Percentiles rank a stretch among this genome's conserved stretches.
phyloP scores from a whole-genome alignment of 2,329 filamentous ascomycete species.

The Trichoderma sp. region DNA sequence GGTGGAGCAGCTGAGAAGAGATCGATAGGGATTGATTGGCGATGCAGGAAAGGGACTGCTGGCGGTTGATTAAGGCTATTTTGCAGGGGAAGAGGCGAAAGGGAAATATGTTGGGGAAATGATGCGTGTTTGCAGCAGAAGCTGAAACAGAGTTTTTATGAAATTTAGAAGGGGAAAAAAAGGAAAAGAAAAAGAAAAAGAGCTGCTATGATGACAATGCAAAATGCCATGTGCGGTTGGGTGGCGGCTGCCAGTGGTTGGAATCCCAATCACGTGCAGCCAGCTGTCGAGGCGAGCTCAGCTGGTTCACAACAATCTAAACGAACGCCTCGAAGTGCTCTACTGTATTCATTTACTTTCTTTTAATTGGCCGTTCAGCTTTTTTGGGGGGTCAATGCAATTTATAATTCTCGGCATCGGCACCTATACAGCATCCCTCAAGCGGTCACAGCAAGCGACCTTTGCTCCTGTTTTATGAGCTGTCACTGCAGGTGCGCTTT shows the following conservation, averaged over 20 bases:
- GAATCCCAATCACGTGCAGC: conserved; percentile 1
- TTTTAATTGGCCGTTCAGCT: not conserved
- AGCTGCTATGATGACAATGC: not conserved
- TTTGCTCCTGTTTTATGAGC: conserved; percentile 13
- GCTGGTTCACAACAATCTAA: not conserved
- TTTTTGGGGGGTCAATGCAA: not conserved
- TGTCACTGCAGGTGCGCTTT: conserved; percentile 3
- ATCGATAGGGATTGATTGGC: not conserved
- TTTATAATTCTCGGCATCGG: not conserved
- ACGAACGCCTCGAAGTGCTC: not conserved
- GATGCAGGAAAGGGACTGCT: not conserved
- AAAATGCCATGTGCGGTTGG: conserved; percentile 1
- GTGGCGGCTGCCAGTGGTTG: not conserved
- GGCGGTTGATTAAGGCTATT: not conserved
- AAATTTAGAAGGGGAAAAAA: not conserved
- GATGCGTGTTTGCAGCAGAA: not conserved
- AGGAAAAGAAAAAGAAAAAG: not conserved
- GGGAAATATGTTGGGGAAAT: not conserved
- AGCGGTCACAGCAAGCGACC: not conserved
- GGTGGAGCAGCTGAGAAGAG: conserved; percentile 1
- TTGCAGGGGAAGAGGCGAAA: not conserved
- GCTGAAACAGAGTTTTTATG: not conserved
- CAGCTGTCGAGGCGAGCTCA: not conserved
- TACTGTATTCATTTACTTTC: not conserved
- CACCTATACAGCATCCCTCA: not conserved